Evolutionary conservation across 2,329 filamentous ascomycete species (phyloP), one percentile per base, ranked within the genome.

Genomic region (Cercospora sp.): DNA sequence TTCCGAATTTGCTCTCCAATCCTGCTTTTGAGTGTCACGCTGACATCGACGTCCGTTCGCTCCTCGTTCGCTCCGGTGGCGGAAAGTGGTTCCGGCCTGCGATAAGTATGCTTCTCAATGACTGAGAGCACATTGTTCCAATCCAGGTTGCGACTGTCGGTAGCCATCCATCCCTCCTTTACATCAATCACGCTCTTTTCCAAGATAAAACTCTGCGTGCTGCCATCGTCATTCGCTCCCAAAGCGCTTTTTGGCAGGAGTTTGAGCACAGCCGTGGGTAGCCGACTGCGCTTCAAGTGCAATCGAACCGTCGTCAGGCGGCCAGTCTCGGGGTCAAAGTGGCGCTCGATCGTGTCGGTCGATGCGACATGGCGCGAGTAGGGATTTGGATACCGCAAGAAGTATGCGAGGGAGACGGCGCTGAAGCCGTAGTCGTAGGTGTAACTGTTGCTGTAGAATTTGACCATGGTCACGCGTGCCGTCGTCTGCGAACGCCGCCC

Each of bases 391-490:
- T 95, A 95, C 72, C 92, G 91, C 60, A 95, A 89, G 82, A 94
- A 95, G 85, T 93, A 95, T 82, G 92, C 92, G 79, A 95, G 89
- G 60, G 91, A 93, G 70, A 95, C 92, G 78, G 91, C 91, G 70
- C 91, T 89, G 82, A 94, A 94, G 60, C 91, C 90, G 80, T 94
- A 92, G 72, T 89, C 86, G 84, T 94, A 93, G 75, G 86, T 87
- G 79, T 91, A 90, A 80, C 86, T 88, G 74, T 77, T 79, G 58
- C 79, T 80, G 79, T 84, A 84, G 79, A 85, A 83, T 77, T 84
- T 84, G 73, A 85, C 83, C 83, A 85, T 85, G 63, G 64, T 69
- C 65, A 51, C 57, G 64, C 51, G 33, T 58, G 63, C 45, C 31
- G 61, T 63, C 61, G 61, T 55, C 63, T 69, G 36, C 64, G 60